Conservation (phyloP, 164 flowering plant species). For the Sedum album region DNA sequence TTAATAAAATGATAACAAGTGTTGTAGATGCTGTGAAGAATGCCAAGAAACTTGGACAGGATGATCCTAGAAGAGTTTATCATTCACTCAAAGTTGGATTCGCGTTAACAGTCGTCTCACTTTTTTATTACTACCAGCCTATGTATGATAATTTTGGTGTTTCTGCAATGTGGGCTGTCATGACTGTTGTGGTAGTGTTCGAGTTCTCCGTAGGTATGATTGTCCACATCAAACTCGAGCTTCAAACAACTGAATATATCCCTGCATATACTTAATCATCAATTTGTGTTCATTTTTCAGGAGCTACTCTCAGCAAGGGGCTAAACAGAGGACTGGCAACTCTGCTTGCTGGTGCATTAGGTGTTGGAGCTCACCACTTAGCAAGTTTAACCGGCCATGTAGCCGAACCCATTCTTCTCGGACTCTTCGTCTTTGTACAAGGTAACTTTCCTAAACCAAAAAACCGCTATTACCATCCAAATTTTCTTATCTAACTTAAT, state of each 20-base stretch:
- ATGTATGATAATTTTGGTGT: constrained; percentile 10
- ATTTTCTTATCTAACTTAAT: background rate
- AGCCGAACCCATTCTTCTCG: constrained; percentile 18
- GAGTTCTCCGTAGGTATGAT: constrained; percentile 13
- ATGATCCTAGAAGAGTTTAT: constrained; percentile 12
- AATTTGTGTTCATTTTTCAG: background rate
- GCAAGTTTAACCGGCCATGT: constrained; percentile 12
- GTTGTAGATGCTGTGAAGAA: background rate
- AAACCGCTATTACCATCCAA: background rate
- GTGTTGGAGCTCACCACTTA: constrained; percentile 19
- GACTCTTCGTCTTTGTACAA: constrained; percentile 16
- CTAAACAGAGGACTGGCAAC: constrained; percentile 19
- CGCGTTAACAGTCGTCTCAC: constrained; percentile 9
- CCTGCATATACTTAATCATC: background rate
- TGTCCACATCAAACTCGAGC: background rate
- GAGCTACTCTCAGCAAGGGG: constrained; percentile 17
- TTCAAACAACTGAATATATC: background rate
- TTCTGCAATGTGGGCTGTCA: constrained; percentile 14
- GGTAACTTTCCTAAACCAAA: constrained; percentile 4
- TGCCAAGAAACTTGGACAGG: constrained; percentile 10
- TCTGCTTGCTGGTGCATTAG: constrained; percentile 14
- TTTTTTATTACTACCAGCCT: constrained; percentile 9
- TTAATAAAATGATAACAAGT: background rate
- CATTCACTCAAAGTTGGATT: constrained; percentile 15
- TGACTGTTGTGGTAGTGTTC: constrained; percentile 15